Evolutionary conservation across 345 rosid species (phyloP).

Genomic region (Pseudoturritis turrita): DNA sequence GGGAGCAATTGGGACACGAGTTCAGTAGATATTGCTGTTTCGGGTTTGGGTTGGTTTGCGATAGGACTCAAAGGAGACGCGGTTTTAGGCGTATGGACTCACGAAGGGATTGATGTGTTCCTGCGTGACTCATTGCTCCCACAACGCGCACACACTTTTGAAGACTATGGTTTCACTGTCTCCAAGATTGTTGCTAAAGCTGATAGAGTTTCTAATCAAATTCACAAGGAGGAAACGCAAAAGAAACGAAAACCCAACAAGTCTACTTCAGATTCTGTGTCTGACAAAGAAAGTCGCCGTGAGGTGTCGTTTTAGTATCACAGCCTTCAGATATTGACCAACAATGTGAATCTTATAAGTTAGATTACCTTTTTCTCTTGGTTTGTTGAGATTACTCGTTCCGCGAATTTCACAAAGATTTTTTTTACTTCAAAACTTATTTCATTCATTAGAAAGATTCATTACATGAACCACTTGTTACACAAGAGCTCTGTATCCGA

Average conservation of each 20-base stretch:
- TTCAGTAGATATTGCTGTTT: constrained; percentile 73
- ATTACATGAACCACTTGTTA: neutral
- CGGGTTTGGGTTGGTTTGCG: constrained; percentile 91
- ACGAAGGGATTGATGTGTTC: constrained; percentile 70
- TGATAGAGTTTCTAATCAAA: constrained; percentile 57
- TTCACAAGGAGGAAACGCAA: constrained; percentile 32
- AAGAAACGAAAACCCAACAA: constrained; percentile 42
- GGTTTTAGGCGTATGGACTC: constrained; percentile 70
- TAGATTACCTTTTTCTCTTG: neutral
- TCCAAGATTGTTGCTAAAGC: constrained; percentile 86
- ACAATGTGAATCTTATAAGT: neutral
- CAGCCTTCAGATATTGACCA: neutral
- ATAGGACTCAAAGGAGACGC: constrained; percentile 84
- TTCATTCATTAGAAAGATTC: neutral
- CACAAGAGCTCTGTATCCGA: neutral
- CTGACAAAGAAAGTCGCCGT: neutral
- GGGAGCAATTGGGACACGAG: constrained; percentile 81
- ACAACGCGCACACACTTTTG: constrained; percentile 57
- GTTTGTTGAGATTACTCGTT: neutral
- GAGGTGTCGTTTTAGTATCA: neutral
- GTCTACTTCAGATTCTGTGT: constrained; percentile 13
- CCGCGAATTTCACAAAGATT: neutral
- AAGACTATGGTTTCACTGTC: constrained; percentile 80
- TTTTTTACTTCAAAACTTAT: neutral
- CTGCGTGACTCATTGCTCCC: constrained; percentile 71